A percentile compares a stretch with the other conserved stretches of the same genome.
phyloP scores from a whole-genome alignment of 139 green algal species.

The Astrephomene gubernaculifera region DNA sequence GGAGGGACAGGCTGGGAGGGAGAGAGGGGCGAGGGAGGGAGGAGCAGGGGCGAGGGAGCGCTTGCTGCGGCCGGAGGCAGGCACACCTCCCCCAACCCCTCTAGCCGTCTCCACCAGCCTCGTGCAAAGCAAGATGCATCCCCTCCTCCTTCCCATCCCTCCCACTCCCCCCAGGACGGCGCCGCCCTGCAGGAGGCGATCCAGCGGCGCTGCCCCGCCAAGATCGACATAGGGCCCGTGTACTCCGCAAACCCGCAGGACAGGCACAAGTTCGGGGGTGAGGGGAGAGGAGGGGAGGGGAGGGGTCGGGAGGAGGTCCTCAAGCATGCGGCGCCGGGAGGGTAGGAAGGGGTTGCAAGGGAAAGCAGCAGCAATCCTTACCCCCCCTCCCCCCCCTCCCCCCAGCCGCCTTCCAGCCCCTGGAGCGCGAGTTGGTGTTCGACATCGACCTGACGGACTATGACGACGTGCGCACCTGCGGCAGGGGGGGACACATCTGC shows the following conservation, averaged over 20 bases:
- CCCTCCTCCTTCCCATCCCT: no score
- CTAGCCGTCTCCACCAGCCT: no score
- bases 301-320: background rate
- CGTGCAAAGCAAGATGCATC: background rate
- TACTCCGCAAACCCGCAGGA: conserved; percentile 93
- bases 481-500: conserved; percentile 91
- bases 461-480: conserved; percentile 97
- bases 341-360: background rate
- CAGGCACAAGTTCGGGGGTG: conserved; percentile 68
- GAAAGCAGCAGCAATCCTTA: background rate
- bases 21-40: background rate
- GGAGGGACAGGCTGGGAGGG: background rate
- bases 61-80: no score
- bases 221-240: conserved; percentile 98
- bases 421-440: conserved; percentile 98
- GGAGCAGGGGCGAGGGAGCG: no score
- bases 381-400: background rate
- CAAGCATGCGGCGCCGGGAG: background rate
- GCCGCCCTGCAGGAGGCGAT: conserved; percentile 82
- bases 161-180: conserved; percentile 66
- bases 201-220: conserved; percentile 80
- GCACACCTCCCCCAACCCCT: background rate
- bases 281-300: background rate
- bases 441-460: conserved; percentile 99
- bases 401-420: conserved; percentile 75